These are phyloP conservation scores for Anacardium occidentale DNA, from an alignment of 345 rosid genomes.

Conservation along the genomic window DNA sequence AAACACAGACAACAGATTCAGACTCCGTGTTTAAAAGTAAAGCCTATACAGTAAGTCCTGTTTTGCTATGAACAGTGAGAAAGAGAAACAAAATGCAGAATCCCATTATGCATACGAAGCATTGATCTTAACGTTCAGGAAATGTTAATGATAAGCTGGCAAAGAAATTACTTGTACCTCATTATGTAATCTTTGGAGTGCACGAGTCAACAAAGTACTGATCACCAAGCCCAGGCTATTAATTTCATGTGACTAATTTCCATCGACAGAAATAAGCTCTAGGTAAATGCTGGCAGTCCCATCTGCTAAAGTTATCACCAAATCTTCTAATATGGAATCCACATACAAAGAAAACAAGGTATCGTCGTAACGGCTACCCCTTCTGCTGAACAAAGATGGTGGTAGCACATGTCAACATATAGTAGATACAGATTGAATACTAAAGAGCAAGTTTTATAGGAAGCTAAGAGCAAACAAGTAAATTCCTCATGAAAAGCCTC, in stretches of 20 bases:
- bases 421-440: constrained; percentile 6
- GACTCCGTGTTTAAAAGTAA: not conserved
- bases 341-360: constrained; percentile 58
- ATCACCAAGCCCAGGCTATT: constrained; percentile 49
- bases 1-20: constrained; percentile 2
- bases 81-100: constrained; percentile 7
- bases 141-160: not conserved
- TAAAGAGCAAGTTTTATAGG: not conserved
- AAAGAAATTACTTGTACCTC: constrained; percentile 49
- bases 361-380: constrained; percentile 47
- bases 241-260: constrained; percentile 62
- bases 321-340: constrained; percentile 78
- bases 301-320: constrained; percentile 81
- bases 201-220: constrained; percentile 77
- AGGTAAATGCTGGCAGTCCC: constrained; percentile 74
- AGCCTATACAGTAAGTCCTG: not conserved
- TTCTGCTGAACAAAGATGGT: constrained; percentile 39
- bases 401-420: constrained; percentile 7
- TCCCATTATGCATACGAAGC: not conserved
- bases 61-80: not conserved
- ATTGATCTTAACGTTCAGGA: not conserved
- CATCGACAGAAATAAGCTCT: constrained; percentile 91
- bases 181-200: constrained; percentile 81
- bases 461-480: not conserved
- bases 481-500: not conserved